These are phyloP conservation scores for Gypsophila paniculata DNA, from an alignment of 179 eudicot genomes.

Conservation along the genomic window DNA sequence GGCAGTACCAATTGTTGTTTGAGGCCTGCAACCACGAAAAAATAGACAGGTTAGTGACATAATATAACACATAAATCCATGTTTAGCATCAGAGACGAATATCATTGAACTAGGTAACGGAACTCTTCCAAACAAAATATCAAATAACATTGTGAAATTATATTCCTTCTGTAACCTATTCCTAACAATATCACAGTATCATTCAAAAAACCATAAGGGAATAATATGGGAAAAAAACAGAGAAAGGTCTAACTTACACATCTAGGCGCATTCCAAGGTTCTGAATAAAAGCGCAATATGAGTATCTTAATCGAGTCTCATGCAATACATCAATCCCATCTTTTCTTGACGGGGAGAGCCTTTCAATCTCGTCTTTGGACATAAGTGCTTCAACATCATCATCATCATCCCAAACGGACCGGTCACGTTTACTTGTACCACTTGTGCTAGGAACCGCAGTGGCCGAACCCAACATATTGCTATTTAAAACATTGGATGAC, in stretches of 20 bases:
- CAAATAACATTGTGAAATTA: neutral
- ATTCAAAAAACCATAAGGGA: neutral
- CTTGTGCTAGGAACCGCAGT: conserved; percentile 38
- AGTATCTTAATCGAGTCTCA: conserved; percentile 76
- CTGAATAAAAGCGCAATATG: conserved; percentile 85
- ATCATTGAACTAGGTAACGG: neutral
- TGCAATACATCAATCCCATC: conserved; percentile 84
- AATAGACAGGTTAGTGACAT: conserved; percentile 15
- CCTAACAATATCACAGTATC: neutral
- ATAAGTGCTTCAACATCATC: conserved; percentile 49
- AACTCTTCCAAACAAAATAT: neutral
- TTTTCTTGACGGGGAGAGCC: conserved; percentile 90
- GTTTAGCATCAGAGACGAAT: neutral
- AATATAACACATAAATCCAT: neutral
- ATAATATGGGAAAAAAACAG: neutral
- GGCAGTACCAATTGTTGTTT: conserved; percentile 90
- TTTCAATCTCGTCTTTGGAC: conserved; percentile 85
- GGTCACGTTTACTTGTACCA: conserved; percentile 60
- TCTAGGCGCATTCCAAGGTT: conserved; percentile 78
- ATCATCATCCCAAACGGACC: conserved; percentile 54
- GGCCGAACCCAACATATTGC: conserved; percentile 29
- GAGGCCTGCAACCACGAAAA: conserved; percentile 65
- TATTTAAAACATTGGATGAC: conserved; percentile 17
- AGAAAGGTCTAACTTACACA: conserved; percentile 48
- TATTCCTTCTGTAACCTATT: neutral